Conservation (phyloP, 1,284 basidiomycete genomes). For the Boletus sp. region DNA sequence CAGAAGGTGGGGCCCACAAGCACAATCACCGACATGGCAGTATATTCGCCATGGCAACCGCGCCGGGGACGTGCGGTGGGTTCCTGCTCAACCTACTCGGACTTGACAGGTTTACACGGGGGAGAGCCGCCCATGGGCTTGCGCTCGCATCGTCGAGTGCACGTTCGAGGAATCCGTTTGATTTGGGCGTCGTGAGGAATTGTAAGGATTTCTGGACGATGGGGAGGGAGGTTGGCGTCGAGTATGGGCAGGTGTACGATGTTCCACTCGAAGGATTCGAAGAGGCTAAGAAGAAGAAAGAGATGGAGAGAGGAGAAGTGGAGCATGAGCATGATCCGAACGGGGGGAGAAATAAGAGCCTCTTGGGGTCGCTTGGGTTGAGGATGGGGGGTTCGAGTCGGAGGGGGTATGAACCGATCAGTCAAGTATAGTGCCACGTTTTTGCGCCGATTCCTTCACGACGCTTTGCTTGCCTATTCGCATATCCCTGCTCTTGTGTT, state of each 20-base stretch:
- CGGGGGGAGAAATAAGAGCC: conserved; percentile 43
- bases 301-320: conserved; percentile 43
- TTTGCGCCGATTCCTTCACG: background rate
- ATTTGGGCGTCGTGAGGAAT: conserved; percentile 80
- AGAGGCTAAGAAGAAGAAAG: conserved; percentile 61
- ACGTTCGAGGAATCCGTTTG: conserved; percentile 83
- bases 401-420: conserved; percentile 38
- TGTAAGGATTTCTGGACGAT: conserved; percentile 96
- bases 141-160: conserved; percentile 37
- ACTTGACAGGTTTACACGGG: conserved; percentile 90
- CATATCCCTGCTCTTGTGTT: background rate
- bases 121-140: conserved; percentile 83
- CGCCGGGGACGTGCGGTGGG: conserved; percentile 39
- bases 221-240: conserved; percentile 81
- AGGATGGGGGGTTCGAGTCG: conserved; percentile 40
- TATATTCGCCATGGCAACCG: conserved; percentile 28
- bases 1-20: conserved; percentile 45
- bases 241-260: conserved; percentile 90
- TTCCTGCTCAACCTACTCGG: conserved; percentile 90
- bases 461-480: background rate
- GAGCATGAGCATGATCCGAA: conserved; percentile 46
- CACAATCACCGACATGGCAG: conserved; percentile 44
- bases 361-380: conserved; percentile 37
- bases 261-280: conserved; percentile 80
- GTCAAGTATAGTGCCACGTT: conserved; percentile 26